Evolutionary conservation across 2,329 filamentous ascomycete genomes (phyloP), one percentile per base, ranked within the genome.

Genomic region (Metarhizium brunneum): DNA sequence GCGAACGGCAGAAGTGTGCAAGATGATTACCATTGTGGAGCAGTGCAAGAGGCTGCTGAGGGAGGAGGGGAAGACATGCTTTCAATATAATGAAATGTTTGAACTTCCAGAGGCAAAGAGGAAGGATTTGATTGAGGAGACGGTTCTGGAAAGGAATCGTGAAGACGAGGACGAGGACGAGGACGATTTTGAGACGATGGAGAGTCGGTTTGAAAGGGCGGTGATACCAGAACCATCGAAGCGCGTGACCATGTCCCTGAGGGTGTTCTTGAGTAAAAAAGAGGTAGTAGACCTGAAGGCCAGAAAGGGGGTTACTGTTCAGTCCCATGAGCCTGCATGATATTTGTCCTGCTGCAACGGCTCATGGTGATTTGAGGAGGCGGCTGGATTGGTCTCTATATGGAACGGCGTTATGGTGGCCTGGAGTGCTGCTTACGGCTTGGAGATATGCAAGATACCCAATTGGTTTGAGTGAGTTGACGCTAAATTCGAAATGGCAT

Each of bases 1-100:
- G 36, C 76, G 76, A 20, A 71, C 77, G 0, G 58, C 66, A 10
- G 77, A 82, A 3, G 76, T 81, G 2, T 76, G 76, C 68, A 91
- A 90, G 68, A 73, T 89, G 63, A 80, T 89, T 62, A 85, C 81
- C 4, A 78, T 90, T 49, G 77, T 78, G 48, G 87, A 90, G 68
- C 83, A 87, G 42, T 77, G 76, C 55, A 86, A 86, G 67, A 72
- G 79, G 43, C 72, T 82, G 50, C 69, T 87, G 53, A 70, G 64
- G 36, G 73, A 76, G 52, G 68, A 72, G 45, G 74, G 73, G 3
- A 73, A 71, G 57, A 61, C 70, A 50, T 83, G 77, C 75, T 81
- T 71, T 57, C 81, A 82, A 65, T 84, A 82, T 66, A 84, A 84
- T 58, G 72, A 77, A 54, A 68, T 83, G 13, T 81, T 79, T 62